Conservation (phyloP, 495 filamentous ascomycete genomes). For the Trichoderma erinaceum region DNA sequence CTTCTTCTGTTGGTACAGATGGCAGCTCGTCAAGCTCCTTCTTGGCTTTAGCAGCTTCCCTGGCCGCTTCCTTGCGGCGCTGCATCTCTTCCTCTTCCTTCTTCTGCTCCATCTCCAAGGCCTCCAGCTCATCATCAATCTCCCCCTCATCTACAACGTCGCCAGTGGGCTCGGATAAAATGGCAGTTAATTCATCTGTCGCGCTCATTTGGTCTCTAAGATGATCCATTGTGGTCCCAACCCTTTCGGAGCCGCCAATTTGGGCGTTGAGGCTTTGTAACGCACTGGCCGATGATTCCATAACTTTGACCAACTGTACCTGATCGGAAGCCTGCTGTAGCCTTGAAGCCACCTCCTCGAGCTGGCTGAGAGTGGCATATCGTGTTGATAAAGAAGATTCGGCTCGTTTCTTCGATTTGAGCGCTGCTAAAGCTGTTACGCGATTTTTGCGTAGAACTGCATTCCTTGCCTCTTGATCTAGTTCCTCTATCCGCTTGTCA, state of each 20-base stretch:
- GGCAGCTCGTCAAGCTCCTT: conserved; percentile 34
- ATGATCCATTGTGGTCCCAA: conserved; percentile 66
- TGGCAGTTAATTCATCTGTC: conserved; percentile 65
- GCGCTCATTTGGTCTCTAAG: conserved; percentile 74
- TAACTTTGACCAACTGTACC: conserved; percentile 68
- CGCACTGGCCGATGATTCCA: conserved; percentile 69
- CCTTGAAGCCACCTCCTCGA: conserved; percentile 71
- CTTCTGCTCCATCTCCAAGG: conserved; percentile 61
- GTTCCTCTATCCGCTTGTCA: conserved; percentile 46
- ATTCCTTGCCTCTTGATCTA: conserved; percentile 57
- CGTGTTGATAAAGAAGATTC: conserved; percentile 65
- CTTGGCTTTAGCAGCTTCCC: conserved; percentile 31
- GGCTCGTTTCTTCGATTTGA: conserved; percentile 76
- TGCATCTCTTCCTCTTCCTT: conserved; percentile 47
- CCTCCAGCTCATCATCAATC: conserved; percentile 82
- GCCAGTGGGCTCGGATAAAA: conserved; percentile 56
- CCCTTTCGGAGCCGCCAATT: conserved; percentile 68
- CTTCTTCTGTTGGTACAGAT: conserved; percentile 25
- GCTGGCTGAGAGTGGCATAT: conserved; percentile 63
- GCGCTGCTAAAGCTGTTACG: conserved; percentile 63
- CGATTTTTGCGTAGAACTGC: conserved; percentile 66
- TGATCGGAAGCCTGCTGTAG: conserved; percentile 84
- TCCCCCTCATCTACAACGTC: conserved; percentile 64
- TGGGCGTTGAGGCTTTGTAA: conserved; percentile 66
- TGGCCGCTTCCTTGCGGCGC: conserved; percentile 24